A percentile compares a stretch with the other conserved stretches of the same genome.
Conservation (phyloP, 164 flowering plant genomes). For the Aristolochia fimbriata region DNA sequence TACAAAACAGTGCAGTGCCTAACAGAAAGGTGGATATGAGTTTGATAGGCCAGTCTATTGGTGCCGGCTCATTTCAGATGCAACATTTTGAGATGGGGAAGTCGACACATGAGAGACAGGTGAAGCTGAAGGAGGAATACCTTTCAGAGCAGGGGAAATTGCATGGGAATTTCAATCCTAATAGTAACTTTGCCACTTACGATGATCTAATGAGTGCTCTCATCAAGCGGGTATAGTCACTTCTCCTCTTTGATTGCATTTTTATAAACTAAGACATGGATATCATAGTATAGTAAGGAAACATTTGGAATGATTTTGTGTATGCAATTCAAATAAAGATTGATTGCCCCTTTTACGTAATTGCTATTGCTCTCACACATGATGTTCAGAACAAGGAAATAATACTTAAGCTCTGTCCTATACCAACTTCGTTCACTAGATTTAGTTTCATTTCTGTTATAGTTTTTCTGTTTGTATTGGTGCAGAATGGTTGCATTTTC, state of each 20-base stretch:
- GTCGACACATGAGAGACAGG: conserved; percentile 16
- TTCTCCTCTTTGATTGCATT: neutral
- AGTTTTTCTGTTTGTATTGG: too few relatives aligned
- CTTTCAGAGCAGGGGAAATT: conserved; percentile 22
- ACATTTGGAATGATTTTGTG: too few relatives aligned
- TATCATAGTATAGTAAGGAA: too few relatives aligned
- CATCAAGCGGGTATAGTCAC: conserved; percentile 19
- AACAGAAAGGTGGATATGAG: conserved; percentile 19
- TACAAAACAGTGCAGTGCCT: conserved; percentile 14
- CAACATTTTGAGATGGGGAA: conserved; percentile 21
- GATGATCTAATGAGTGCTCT: conserved; percentile 46
- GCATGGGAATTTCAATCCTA: conserved; percentile 20
- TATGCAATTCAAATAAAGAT: too few relatives aligned
- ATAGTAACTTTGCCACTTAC: conserved; percentile 29
- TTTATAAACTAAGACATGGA: neutral
- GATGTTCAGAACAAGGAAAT: too few relatives aligned
- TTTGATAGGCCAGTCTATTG: conserved; percentile 20
- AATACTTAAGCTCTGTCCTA: too few relatives aligned
- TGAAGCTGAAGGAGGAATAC: conserved; percentile 26
- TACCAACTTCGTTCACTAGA: too few relatives aligned
- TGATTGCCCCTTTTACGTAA: neutral
- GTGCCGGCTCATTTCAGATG: conserved; percentile 19
- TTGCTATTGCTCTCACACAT: neutral
- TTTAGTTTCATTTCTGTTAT: too few relatives aligned
- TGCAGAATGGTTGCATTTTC: too few relatives aligned